Conservation (phyloP, 768 basidiomycete genomes). For the Hygrocybe coccinea region DNA sequence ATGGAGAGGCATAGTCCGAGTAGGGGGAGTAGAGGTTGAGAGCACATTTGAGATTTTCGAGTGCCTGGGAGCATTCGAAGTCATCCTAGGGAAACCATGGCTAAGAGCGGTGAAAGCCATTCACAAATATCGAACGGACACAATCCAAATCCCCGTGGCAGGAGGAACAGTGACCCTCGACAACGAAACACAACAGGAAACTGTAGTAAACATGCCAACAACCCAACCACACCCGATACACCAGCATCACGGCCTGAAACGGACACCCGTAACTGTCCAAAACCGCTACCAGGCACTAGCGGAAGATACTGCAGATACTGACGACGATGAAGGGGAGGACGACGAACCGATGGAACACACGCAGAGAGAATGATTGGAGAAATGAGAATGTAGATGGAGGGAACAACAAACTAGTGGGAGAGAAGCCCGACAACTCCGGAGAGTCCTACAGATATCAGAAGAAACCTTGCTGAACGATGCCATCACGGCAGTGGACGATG, state of each 20-base stretch:
- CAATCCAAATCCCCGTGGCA: not conserved
- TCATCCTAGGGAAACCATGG: not conserved
- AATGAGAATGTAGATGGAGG: conserved; percentile 17
- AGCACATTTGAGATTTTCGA: not conserved
- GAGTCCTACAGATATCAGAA: not conserved
- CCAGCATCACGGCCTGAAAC: no score
- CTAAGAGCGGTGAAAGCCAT: not conserved
- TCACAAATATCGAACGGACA: not conserved
- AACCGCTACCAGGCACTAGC: no score
- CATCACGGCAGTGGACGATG: not conserved
- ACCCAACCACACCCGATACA: no score
- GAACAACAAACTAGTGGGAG: not conserved
- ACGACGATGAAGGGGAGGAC: no score
- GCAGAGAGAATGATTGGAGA: conserved; percentile 16
- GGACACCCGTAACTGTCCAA: no score
- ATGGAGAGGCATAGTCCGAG: not conserved
- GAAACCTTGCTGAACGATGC: not conserved
- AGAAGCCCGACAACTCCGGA: not conserved
- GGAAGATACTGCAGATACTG: no score
- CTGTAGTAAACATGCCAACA: no score
- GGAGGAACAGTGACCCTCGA: not conserved
- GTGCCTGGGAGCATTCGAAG: not conserved
- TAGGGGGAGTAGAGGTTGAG: not conserved
- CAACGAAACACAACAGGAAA: not conserved
- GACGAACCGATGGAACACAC: no score